Evolutionary conservation across 2,329 filamentous ascomycete genomes (phyloP), one percentile per base, ranked within the genome.

Genomic region (Penicillium sumatraense): DNA sequence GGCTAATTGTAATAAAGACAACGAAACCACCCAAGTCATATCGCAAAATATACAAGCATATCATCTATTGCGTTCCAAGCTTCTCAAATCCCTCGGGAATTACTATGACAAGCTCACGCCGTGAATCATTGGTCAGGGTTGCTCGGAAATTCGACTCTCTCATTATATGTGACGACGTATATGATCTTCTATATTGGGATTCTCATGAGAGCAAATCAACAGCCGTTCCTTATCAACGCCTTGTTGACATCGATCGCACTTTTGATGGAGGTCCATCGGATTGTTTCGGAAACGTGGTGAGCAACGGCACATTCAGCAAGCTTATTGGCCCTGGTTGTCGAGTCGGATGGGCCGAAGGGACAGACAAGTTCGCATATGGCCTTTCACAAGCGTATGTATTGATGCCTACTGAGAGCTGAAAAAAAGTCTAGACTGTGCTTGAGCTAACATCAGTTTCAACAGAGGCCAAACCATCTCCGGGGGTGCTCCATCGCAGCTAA

Each of bases 241-340:
- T 96, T 0, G 85, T 89, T 14, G 91, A 96, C 69, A 78, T 96
- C 50, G 91, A 96, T 70, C 76, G 83, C 4, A 76, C 80, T 11
- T 75, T 91, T 13, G 85, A 86, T 20, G 83, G 81, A 1, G 80
- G 80, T 42, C 82, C 69, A 64, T 76, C 76, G 3, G 79, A 83
- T 69, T 75, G 76, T 9, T 96, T 93, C 66, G 91, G 92, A 5
- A 87, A 96, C 71, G 83, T 86, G 4, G 79, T 91, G 29, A 91
- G 88, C 65, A 96, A 96, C 70, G 91, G 89, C 23, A 90, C 86
- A 2, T 96, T 97, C 72, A 90, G 86, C 68, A 97, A 97, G 71
- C 86, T 97, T 27, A 81, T 86, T 16, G 90, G 85, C 0, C 91
- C 93, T 0, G 93, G 93, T 1, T 75, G 90, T 52, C 81, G 93